A percentile compares a stretch with the other conserved stretches of the same genome.
Conservation (phyloP, 2,329 filamentous ascomycete genomes). For the Xylaria polymorpha region DNA sequence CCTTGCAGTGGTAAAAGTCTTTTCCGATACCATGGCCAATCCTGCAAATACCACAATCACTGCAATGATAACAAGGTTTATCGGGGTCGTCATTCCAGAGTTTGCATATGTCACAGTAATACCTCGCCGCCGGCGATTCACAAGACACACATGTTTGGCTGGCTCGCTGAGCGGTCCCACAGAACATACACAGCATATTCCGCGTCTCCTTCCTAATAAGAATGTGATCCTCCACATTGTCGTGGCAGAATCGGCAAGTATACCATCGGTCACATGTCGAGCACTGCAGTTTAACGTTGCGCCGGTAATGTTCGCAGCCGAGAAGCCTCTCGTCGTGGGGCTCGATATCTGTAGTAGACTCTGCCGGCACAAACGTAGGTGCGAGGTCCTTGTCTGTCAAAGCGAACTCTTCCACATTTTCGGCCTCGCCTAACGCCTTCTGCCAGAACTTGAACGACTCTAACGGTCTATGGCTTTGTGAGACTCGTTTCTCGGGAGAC, state of each 20-base stretch:
- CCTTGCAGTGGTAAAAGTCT: slow-evolving; percentile 98
- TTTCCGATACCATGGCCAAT: slow-evolving; percentile 92
- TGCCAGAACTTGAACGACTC: slow-evolving; percentile 71
- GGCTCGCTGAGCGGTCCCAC: slow-evolving; percentile 84
- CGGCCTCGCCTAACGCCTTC: slow-evolving; percentile 56
- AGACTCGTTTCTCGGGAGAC: slow-evolving; percentile 55
- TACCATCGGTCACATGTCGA: slow-evolving; percentile 92
- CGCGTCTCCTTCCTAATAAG: slow-evolving; percentile 85
- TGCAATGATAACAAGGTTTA: slow-evolving; percentile 95
- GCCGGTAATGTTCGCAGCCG: slow-evolving; percentile 92
- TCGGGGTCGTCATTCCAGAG: slow-evolving; percentile 94
- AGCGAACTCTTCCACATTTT: slow-evolving; percentile 57
- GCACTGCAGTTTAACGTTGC: slow-evolving; percentile 97
- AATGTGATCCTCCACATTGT: slow-evolving; percentile 80
- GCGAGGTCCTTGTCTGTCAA: slow-evolving; percentile 70
- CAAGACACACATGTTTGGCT: slow-evolving; percentile 83
- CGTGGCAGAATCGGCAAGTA: slow-evolving; percentile 93
- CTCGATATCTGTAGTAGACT: slow-evolving; percentile 56
- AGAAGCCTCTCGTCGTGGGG: slow-evolving; percentile 60
- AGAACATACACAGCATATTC: slow-evolving; percentile 98
- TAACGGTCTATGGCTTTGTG: slow-evolving; percentile 54
- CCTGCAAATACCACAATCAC: slow-evolving; percentile 94
- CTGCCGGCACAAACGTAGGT: slow-evolving; percentile 71
- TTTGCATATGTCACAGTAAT: slow-evolving; percentile 95
- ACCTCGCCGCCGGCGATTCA: slow-evolving; percentile 81